phyloP scores from a whole-genome alignment of 441 rosid genomes.

The Populus hybrid region DNA sequence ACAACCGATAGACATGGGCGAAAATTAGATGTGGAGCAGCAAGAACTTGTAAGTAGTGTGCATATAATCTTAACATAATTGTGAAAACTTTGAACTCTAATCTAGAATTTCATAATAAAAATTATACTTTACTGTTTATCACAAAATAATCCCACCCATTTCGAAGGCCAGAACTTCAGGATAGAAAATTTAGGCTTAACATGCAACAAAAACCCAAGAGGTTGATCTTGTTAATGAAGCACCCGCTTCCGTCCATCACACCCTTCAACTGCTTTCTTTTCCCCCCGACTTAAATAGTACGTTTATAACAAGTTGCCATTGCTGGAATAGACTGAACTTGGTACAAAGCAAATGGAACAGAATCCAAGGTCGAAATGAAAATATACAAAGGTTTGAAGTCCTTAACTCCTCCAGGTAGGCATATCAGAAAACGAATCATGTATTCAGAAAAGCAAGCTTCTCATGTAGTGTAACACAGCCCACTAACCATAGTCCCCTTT shows the following conservation, averaged over 20 bases:
- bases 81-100: neutral
- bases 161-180: conserved; percentile 17
- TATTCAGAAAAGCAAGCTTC: neutral
- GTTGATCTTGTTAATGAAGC: conserved; percentile 7
- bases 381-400: neutral
- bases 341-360: conserved; percentile 13
- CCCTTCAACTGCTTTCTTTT: conserved; percentile 10
- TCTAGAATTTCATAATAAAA: neutral
- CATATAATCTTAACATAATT: neutral
- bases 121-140: conserved; percentile 7
- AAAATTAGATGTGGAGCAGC: neutral
- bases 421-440: neutral
- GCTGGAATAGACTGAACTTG: conserved; percentile 7
- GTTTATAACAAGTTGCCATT: conserved; percentile 9
- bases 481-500: conserved; percentile 2
- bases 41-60: neutral
- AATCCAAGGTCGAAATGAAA: conserved; percentile 13
- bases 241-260: conserved; percentile 6
- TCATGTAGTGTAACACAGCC: conserved; percentile 4
- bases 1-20: no score
- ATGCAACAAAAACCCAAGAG: conserved; percentile 21
- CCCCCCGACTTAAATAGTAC: neutral
- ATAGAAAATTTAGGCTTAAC: conserved; percentile 18
- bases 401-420: neutral
- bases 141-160: conserved; percentile 15